Conservation (phyloP, 1,139 yeast genomes). For the Torulaspora globosa region DNA sequence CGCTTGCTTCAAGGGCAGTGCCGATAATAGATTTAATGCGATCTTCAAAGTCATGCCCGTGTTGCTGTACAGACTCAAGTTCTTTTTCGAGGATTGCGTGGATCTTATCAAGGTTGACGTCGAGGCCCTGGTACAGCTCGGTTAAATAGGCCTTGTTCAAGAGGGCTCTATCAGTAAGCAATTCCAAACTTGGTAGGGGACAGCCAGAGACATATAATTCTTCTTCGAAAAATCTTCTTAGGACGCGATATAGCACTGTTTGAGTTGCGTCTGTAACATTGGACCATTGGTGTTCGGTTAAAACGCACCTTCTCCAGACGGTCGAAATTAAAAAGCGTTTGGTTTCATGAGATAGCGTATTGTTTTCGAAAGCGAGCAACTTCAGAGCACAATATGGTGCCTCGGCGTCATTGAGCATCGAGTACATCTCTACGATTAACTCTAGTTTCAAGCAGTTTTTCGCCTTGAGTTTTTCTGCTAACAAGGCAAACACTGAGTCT, state of each 20-base stretch:
- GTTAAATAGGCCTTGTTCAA: constrained; percentile 22
- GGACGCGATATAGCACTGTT: constrained; percentile 48
- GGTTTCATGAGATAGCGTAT: constrained; percentile 33
- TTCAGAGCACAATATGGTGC: constrained; percentile 45
- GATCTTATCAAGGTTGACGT: constrained; percentile 25
- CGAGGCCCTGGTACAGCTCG: constrained; percentile 26
- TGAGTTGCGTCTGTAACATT: constrained; percentile 42
- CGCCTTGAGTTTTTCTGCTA: constrained; percentile 13
- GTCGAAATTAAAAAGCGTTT: constrained; percentile 37
- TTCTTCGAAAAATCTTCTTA: constrained; percentile 38
- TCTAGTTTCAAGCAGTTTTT: constrained; percentile 43
- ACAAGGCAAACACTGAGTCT: constrained; percentile 18
- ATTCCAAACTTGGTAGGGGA: constrained; percentile 32
- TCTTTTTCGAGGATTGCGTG: constrained; percentile 33
- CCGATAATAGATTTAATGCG: constrained; percentile 41
- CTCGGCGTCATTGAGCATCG: constrained; percentile 43
- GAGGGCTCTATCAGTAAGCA: constrained; percentile 18
- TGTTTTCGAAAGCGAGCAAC: constrained; percentile 38
- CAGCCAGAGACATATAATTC: constrained; percentile 31
- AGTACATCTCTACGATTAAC: constrained; percentile 56
- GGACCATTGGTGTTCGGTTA: constrained; percentile 55
- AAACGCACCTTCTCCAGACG: constrained; percentile 62
- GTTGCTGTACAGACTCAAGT: constrained; percentile 24
- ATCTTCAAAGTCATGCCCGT: constrained; percentile 33
- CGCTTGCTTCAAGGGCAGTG: constrained; percentile 38